These are phyloP conservation scores for Botrytis porri DNA, from an alignment of 2,329 filamentous ascomycete species.

Conservation along the genomic window DNA sequence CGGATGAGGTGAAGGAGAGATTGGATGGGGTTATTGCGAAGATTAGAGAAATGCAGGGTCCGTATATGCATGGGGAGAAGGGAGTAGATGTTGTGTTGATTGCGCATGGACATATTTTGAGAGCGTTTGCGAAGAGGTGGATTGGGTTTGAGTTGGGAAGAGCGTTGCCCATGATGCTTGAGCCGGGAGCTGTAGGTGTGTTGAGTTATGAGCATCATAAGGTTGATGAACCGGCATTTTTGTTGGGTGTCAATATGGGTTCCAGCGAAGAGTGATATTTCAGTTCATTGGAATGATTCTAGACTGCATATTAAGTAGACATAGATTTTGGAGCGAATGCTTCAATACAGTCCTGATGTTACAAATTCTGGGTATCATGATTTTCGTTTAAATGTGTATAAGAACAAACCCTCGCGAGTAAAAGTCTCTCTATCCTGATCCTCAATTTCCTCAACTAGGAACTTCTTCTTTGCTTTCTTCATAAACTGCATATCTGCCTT, in stretches of 20 bases:
- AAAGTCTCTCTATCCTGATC: conserved; percentile 60
- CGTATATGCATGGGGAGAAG: conserved; percentile 43
- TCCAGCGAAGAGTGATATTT: conserved; percentile 7
- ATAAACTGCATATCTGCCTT: conserved; percentile 75
- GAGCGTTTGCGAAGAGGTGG: conserved; percentile 56
- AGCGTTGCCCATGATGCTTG: conserved; percentile 40
- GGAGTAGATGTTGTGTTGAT: conserved; percentile 50
- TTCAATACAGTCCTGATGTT: neutral
- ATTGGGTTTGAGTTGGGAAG: conserved; percentile 43
- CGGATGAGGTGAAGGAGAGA: conserved; percentile 46
- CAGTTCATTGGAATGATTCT: neutral
- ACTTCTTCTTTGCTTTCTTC: conserved; percentile 65
- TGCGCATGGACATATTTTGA: conserved; percentile 49
- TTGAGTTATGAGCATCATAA: conserved; percentile 41
- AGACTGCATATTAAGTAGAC: neutral
- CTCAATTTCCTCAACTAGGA: conserved; percentile 58
- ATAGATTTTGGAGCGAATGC: neutral
- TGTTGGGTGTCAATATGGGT: conserved; percentile 40
- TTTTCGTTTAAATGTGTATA: conserved; percentile 55
- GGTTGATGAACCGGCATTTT: conserved; percentile 40
- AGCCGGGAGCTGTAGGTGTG: conserved; percentile 41
- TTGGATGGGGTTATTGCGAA: conserved; percentile 50
- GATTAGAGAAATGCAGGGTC: conserved; percentile 48
- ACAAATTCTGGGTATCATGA: conserved; percentile 22
- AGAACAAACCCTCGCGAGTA: conserved; percentile 56